Evolutionary conservation across 108 stramenopile species (phyloP).

Genomic region (Cyclotella sp.): DNA sequence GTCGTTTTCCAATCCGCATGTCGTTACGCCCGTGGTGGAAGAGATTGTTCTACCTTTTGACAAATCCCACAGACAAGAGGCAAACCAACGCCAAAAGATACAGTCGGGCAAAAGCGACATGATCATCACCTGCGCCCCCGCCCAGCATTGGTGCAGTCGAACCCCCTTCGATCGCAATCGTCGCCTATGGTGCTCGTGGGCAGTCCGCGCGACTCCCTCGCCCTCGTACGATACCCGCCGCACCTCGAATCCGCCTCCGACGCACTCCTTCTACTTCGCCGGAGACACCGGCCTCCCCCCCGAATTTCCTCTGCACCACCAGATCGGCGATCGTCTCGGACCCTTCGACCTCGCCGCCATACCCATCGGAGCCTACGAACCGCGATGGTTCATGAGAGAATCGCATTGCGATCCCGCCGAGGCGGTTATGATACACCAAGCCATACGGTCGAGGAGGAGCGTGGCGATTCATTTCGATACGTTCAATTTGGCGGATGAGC

Average conservation of each 20-base stretch:
- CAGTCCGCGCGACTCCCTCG: conserved; percentile 50
- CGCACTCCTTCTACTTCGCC: conserved; percentile 78
- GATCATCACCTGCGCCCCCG: conserved; percentile 78
- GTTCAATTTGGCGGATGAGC: conserved; percentile 85
- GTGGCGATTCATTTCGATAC: conserved; percentile 95
- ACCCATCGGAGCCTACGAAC: conserved; percentile 95
- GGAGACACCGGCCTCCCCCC: conserved; percentile 85
- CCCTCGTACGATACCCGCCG: not conserved
- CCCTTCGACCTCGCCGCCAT: conserved; percentile 90
- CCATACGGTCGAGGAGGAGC: conserved; percentile 57
- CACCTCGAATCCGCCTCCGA: not conserved
- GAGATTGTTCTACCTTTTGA: conserved; percentile 52
- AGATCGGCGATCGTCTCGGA: conserved; percentile 82
- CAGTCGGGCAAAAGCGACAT: conserved; percentile 27
- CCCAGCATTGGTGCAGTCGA: conserved; percentile 92
- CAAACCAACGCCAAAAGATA: not conserved
- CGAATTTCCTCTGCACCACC: conserved; percentile 83
- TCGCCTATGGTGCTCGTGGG: conserved; percentile 91
- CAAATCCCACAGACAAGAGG: conserved; percentile 21
- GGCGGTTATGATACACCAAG: conserved; percentile 84
- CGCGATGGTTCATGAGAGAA: conserved; percentile 86
- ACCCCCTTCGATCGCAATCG: conserved; percentile 87
- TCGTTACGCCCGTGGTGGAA: conserved; percentile 18
- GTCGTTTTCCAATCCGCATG: conserved; percentile 7
- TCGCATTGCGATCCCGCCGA: conserved; percentile 88